phyloP scores from a whole-genome alignment of 1,139 yeast genomes.

The Geotrichum klebahnii region DNA sequence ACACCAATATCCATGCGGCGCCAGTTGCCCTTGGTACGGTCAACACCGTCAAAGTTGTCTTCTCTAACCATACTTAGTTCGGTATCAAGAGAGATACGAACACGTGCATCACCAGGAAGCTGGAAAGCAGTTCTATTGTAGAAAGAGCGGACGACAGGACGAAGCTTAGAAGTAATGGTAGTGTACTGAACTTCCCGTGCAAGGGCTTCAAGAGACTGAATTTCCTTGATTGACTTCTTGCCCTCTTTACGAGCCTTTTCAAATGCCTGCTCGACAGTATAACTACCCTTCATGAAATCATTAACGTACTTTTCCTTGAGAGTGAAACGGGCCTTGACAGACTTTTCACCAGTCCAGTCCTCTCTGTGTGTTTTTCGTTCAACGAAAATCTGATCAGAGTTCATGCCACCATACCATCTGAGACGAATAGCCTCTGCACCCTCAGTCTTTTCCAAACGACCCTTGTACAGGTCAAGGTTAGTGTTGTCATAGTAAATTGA shows the following conservation, averaged over 20 bases:
- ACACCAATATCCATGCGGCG: constrained; percentile 97
- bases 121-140: constrained; percentile 98
- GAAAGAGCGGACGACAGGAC: constrained; percentile 94
- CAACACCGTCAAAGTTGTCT: constrained; percentile 89
- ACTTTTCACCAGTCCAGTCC: constrained; percentile 99
- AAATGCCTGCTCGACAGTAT: constrained; percentile 83
- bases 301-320: constrained; percentile 88
- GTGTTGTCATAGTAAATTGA: constrained; percentile 91
- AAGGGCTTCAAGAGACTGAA: constrained; percentile 83
- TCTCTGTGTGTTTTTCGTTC: constrained; percentile 98
- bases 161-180: constrained; percentile 70
- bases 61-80: constrained; percentile 95
- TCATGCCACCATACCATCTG: constrained; percentile 99
- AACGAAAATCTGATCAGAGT: constrained; percentile 83
- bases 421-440: constrained; percentile 98
- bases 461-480: constrained; percentile 84
- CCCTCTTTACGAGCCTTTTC: constrained; percentile 92
- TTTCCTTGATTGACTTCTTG: constrained; percentile 78
- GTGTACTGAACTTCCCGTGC: constrained; percentile 92
- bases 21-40: constrained; percentile 91
- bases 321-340: constrained; percentile 93
- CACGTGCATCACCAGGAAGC: constrained; percentile 97
- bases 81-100: constrained; percentile 93
- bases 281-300: constrained; percentile 73
- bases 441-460: constrained; percentile 91